Evolutionary conservation across 768 basidiomycete species (phyloP), one percentile per base, ranked within the genome.

Genomic region (Pisolithus orientalis): DNA sequence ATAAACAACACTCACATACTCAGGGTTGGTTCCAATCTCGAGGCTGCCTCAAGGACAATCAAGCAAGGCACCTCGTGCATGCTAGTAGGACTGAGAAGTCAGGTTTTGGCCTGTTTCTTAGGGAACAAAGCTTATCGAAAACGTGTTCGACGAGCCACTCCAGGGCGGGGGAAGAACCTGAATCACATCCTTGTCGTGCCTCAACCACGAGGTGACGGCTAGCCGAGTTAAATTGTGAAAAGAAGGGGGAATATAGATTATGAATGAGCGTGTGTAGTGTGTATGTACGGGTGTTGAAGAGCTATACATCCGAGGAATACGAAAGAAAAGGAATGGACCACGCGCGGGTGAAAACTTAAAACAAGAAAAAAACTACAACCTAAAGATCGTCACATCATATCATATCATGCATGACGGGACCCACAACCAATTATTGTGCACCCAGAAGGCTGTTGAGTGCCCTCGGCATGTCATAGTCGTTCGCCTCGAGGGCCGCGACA

Each of bases 401-500:
- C 51, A 58, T 59, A 57, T 53, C 13, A 47, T 17, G 50, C 52
- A 56, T 54, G 10, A 38, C 39, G 17, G 47, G 25, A 34, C 34
- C 28, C 13, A 40, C 53, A 42, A 17, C 25, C 27, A 39, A 34
- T 61, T 57, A 60, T 55, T 54, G 39, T 34, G 53, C 40, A 46
- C 77, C 78, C 54, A 94, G 70, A 53, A 94, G 69, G 56, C 79
- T 84, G 65, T 94, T 90, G 52, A 92, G 69, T 16, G 91, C 87
- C 62, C 75, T 80, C 59, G 75, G 84, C 37, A 95, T 79, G 65
- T 94, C 86, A 62, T 95, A 96, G 51, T 82, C 84, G 63, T 87
- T 75, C 52, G 80, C 83, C 67, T 95, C 94, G 6, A 98, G 75
- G 11, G 94, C 92, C 11, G 77, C 78, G 6, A 97, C 80, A 0